phyloP scores from a whole-genome alignment of 2,329 filamentous ascomycete genomes.

The Beauveria asiatica region DNA sequence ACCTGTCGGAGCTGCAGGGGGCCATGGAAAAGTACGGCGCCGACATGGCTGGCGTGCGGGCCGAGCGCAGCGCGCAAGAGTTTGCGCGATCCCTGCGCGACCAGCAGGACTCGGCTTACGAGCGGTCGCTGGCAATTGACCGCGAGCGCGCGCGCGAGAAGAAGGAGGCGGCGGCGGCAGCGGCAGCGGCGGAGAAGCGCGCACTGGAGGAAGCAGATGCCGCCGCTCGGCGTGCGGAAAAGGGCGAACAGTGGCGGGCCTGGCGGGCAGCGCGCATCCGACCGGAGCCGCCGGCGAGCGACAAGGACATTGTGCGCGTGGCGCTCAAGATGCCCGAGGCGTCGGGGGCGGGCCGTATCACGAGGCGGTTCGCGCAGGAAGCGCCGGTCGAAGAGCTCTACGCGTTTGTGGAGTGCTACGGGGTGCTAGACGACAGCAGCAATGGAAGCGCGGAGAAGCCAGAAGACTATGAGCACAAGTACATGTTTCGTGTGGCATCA shows the following conservation, averaged over 20 bases:
- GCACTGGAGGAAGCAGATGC: slow-evolving; percentile 54
- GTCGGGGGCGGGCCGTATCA: slow-evolving; percentile 60
- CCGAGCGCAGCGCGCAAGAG: slow-evolving; percentile 70
- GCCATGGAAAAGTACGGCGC: slow-evolving; percentile 69
- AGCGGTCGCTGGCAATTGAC: slow-evolving; percentile 81
- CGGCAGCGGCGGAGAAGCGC: slow-evolving; percentile 56
- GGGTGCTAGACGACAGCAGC: slow-evolving; percentile 41
- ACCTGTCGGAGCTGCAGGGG: slow-evolving; percentile 64
- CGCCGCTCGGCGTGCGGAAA: slow-evolving; percentile 39
- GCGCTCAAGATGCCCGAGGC: slow-evolving; percentile 54
- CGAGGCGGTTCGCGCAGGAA: slow-evolving; percentile 64
- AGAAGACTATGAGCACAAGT: slow-evolving; percentile 67
- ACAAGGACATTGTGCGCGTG: slow-evolving; percentile 64
- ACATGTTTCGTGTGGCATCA: slow-evolving; percentile 76
- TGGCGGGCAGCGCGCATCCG: slow-evolving; percentile 67
- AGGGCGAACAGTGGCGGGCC: slow-evolving; percentile 59
- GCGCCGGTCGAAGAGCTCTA: slow-evolving; percentile 81
- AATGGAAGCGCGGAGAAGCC: slow-evolving; percentile 38
- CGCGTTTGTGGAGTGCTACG: slow-evolving; percentile 90
- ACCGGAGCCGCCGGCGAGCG: slow-evolving; percentile 54
- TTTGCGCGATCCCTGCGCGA: slow-evolving; percentile 72
- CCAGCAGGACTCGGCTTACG: slow-evolving; percentile 89
- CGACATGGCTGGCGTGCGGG: slow-evolving; percentile 65
- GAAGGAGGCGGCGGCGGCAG: slow-evolving; percentile 65
- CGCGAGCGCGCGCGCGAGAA: slow-evolving; percentile 71